Percentiles rank a stretch among this genome's conserved stretches.
These are phyloP conservation scores for Candida stauntonica DNA, from an alignment of 805 yeast genomes.

Conservation along the genomic window DNA sequence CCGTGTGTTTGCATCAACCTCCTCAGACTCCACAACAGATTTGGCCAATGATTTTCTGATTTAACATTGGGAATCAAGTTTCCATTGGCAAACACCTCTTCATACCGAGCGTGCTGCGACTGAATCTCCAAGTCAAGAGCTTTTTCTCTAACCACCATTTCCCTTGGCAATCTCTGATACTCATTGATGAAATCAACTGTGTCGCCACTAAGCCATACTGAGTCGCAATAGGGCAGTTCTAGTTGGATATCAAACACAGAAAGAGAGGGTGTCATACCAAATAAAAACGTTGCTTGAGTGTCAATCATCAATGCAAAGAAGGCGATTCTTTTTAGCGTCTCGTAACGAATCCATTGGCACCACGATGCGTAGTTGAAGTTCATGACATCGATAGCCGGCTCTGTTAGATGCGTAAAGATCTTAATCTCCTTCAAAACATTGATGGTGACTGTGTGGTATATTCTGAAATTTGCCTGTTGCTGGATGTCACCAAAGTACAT, in stretches of 20 bases:
- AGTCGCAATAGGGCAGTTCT: slow-evolving; percentile 43
- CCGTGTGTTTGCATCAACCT: slow-evolving; percentile 29
- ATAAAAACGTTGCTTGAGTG: slow-evolving; percentile 35
- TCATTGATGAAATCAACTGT: slow-evolving; percentile 23
- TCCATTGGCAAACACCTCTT: slow-evolving; percentile 16
- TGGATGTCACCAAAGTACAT: slow-evolving; percentile 24
- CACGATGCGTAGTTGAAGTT: slow-evolving; percentile 26
- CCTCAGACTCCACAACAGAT: slow-evolving; percentile 32
- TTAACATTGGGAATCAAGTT: slow-evolving; percentile 26
- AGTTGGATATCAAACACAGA: slow-evolving; percentile 40
- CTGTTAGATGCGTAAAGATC: slow-evolving; percentile 12
- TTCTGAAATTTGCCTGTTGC: slow-evolving; percentile 16
- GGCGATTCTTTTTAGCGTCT: slow-evolving; percentile 39
- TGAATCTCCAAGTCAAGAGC: slow-evolving; percentile 4
- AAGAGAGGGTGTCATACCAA: slow-evolving; percentile 30
- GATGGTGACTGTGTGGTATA: slow-evolving; percentile 25
- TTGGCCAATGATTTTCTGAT: slow-evolving; percentile 34
- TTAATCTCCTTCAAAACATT: slow-evolving; percentile 21
- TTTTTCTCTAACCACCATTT: slow-evolving; percentile 10
- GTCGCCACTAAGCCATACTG: slow-evolving; percentile 37
- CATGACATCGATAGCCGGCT: slow-evolving; percentile 10
- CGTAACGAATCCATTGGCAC: slow-evolving; percentile 44
- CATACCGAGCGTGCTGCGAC: slow-evolving; percentile 7
- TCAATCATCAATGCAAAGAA: slow-evolving; percentile 40
- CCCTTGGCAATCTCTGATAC: slow-evolving; percentile 28